These are phyloP conservation scores for Suhomyces sp. DNA, from an alignment of 805 yeast genomes.

Conservation along the genomic window DNA sequence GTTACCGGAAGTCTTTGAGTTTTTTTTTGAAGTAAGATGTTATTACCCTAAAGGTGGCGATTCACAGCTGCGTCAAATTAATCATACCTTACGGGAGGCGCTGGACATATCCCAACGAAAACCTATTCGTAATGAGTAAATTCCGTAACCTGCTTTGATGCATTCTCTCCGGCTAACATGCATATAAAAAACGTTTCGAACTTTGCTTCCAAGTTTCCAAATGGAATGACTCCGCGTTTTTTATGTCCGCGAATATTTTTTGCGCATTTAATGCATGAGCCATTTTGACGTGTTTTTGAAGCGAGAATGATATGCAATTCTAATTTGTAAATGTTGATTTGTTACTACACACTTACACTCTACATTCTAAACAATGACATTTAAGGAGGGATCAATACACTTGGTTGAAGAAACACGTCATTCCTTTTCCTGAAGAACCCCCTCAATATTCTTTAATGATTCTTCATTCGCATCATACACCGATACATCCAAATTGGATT, in stretches of 20 bases:
- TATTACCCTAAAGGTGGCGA: not conserved
- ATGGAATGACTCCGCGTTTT: not conserved
- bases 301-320: not conserved
- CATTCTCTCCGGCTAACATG: not conserved
- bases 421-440: not conserved
- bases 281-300: not conserved
- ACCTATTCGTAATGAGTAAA: not conserved
- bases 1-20: not conserved
- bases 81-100: not conserved
- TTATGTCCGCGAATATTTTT: not conserved
- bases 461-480: not conserved
- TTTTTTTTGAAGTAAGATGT: not conserved
- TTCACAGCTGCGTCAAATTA: not conserved
- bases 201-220: not conserved
- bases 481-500: conserved; percentile 9
- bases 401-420: not conserved
- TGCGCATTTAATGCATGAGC: not conserved
- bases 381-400: not conserved
- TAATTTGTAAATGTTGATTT: not conserved
- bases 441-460: conserved; percentile 1
- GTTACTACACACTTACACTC: not conserved
- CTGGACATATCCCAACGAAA: not conserved
- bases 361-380: not conserved
- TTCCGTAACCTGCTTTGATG: not conserved
- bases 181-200: not conserved